phyloP scores from a whole-genome alignment of 306 rosid genomes.

The Inga leiocalycina region DNA sequence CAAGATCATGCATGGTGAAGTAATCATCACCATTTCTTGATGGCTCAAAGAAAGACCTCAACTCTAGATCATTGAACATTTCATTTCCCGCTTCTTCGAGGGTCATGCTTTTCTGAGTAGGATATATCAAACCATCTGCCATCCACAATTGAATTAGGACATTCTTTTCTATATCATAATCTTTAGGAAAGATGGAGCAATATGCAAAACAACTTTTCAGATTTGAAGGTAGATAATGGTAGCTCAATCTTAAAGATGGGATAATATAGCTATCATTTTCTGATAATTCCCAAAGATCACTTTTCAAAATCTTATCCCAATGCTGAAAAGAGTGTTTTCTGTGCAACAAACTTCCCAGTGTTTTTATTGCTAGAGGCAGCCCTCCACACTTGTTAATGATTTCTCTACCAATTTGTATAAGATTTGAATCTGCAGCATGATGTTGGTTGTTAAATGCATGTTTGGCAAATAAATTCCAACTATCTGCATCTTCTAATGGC shows the following conservation, averaged over 20 bases:
- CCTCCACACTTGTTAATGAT: not conserved
- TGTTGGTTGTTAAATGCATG: not conserved
- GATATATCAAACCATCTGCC: not conserved
- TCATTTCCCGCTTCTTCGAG: not conserved
- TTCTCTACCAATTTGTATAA: not conserved
- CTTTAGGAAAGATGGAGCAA: not conserved
- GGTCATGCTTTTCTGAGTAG: not conserved
- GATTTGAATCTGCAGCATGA: not conserved
- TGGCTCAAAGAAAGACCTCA: constrained; percentile 28
- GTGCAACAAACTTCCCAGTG: not conserved
- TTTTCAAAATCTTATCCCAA: not conserved
- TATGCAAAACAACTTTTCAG: not conserved
- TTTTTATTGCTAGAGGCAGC: constrained; percentile 5
- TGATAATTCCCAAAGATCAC: not conserved
- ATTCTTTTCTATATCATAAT: not conserved
- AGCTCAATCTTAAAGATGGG: constrained; percentile 2
- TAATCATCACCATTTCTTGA: not conserved
- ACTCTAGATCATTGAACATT: constrained; percentile 14
- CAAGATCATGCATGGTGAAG: constrained; percentile 9
- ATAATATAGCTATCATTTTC: not conserved
- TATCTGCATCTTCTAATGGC: not conserved
- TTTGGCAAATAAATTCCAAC: not conserved
- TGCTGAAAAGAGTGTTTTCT: not conserved
- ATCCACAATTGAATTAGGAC: not conserved
- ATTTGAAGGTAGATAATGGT: not conserved